phyloP scores from a whole-genome alignment of 2,329 filamentous ascomycete genomes.

The Penicillium sp. region DNA sequence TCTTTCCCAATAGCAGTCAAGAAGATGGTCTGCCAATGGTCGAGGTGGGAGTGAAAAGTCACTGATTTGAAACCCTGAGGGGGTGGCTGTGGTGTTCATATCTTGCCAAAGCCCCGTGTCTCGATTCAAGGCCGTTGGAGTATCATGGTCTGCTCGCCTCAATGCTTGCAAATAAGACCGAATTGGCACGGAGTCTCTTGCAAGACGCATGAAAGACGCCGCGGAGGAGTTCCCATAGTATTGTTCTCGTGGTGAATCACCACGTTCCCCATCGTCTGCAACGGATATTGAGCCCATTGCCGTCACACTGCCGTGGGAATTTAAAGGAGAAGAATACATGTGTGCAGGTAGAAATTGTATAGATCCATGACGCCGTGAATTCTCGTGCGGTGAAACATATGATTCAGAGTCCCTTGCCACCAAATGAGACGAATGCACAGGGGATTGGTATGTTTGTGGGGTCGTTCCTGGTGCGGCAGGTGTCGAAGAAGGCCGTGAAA shows the following conservation, averaged over 20 bases:
- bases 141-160: slow-evolving; percentile 4
- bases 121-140: slow-evolving; percentile 4
- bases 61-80: slow-evolving; percentile 23
- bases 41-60: slow-evolving; percentile 44
- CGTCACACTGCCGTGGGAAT: slow-evolving; percentile 30
- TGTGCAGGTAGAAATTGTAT: neutral
- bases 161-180: slow-evolving; percentile 15
- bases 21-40: slow-evolving; percentile 42
- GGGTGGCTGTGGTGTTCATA: slow-evolving; percentile 11
- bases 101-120: slow-evolving; percentile 13
- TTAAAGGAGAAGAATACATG: slow-evolving; percentile 12
- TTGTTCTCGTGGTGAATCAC: slow-evolving; percentile 24
- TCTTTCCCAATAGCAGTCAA: slow-evolving; percentile 41
- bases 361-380: neutral
- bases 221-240: slow-evolving; percentile 45
- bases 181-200: slow-evolving; percentile 29
- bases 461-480: neutral
- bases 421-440: neutral
- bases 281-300: slow-evolving; percentile 44
- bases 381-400: neutral
- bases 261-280: slow-evolving; percentile 24
- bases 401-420: neutral
- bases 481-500: neutral
- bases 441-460: neutral
- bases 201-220: slow-evolving; percentile 43